Conservation (phyloP, 495 filamentous ascomycete genomes). For the Aspergillus mulundensis region DNA sequence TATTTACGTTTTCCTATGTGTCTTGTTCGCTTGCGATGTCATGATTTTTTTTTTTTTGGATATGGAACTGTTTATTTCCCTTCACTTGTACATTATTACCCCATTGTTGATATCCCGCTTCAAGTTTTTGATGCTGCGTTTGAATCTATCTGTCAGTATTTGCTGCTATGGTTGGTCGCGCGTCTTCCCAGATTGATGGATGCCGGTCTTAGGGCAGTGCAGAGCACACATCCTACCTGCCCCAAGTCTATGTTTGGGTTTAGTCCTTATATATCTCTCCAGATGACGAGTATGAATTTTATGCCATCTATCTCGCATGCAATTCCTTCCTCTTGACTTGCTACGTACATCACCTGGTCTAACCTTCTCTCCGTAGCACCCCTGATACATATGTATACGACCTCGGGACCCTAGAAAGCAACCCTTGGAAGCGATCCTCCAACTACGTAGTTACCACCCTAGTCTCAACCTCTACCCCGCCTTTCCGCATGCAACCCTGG, state of each 20-base stretch:
- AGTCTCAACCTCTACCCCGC: too few species aligned
- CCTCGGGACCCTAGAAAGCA: too few species aligned
- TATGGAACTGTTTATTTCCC: neutral
- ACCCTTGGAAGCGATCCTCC: too few species aligned
- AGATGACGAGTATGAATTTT: neutral
- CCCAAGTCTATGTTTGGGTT: neutral
- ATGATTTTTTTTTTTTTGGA: neutral
- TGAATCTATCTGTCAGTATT: neutral
- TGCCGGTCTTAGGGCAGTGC: neutral
- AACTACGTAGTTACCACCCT: too few species aligned
- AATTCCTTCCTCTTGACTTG: neutral
- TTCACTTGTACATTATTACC: constrained; percentile 1
- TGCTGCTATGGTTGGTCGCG: neutral
- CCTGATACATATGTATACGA: too few species aligned
- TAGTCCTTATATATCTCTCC: neutral
- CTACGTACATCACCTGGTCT: too few species aligned
- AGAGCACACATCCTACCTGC: neutral
- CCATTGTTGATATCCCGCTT: constrained; percentile 1
- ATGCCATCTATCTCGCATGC: neutral
- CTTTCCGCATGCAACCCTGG: neutral
- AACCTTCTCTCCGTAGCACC: too few species aligned
- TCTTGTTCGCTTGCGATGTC: neutral
- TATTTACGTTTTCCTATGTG: neutral
- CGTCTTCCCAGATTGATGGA: neutral
- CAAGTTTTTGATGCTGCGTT: neutral